Conservation (phyloP, 495 filamentous ascomycete species). For the Penicillium arizonense region DNA sequence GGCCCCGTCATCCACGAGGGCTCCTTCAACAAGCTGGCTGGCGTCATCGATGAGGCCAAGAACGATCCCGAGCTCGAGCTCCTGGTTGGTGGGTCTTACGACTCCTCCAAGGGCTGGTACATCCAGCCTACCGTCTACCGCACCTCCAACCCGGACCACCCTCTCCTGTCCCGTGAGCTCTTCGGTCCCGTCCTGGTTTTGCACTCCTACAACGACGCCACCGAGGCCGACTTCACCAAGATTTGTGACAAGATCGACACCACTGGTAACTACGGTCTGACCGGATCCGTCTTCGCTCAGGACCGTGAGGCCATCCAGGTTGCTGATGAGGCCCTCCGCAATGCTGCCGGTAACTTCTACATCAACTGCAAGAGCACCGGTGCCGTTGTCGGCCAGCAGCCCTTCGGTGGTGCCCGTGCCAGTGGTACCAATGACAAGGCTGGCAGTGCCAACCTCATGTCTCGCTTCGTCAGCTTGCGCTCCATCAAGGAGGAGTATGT, state of each 20-base stretch:
- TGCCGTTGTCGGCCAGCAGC: constrained; percentile 89
- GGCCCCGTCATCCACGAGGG: constrained; percentile 56
- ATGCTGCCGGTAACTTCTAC: constrained; percentile 86
- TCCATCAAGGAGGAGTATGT: constrained; percentile 91
- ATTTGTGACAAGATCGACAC: constrained; percentile 59
- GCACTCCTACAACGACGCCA: constrained; percentile 57
- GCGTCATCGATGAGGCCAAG: constrained; percentile 62
- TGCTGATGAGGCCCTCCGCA: constrained; percentile 72
- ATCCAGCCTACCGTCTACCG: constrained; percentile 67
- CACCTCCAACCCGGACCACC: constrained; percentile 62
- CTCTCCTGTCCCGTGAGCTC: constrained; percentile 59
- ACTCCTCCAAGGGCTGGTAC: constrained; percentile 62
- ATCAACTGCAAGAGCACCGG: constrained; percentile 93
- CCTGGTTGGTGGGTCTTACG: constrained; percentile 58
- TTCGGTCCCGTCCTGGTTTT: constrained; percentile 63
- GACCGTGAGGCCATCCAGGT: constrained; percentile 65
- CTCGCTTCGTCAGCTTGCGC: constrained; percentile 76
- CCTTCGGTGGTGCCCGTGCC: constrained; percentile 82
- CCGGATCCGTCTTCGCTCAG: constrained; percentile 73
- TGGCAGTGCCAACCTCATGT: constrained; percentile 71
- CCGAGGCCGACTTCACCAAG: constrained; percentile 47
- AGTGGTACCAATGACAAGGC: constrained; percentile 94
- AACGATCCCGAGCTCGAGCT: constrained; percentile 60
- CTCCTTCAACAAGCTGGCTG: constrained; percentile 51
- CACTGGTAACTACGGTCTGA: constrained; percentile 74